Evolutionary conservation across 2,329 filamentous ascomycete species (phyloP).

Genomic region (Trichoderma citrinoviride): DNA sequence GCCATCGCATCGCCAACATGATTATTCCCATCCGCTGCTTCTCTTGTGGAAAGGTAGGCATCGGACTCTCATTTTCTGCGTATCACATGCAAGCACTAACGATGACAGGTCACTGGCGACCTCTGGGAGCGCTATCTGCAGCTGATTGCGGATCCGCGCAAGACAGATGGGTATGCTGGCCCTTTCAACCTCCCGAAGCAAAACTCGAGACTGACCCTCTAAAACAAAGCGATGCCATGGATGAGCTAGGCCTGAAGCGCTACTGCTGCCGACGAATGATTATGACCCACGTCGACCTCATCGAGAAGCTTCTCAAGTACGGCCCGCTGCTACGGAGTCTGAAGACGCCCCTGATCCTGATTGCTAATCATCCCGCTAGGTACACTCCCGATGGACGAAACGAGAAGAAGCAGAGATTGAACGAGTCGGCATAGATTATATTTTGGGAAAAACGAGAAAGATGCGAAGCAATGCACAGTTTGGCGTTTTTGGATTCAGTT

Average conservation of each 20-base stretch:
- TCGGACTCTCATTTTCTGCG: background rate
- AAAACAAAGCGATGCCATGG: conserved; percentile 90
- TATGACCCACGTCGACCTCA: conserved; percentile 98
- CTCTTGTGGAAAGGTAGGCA: conserved; percentile 90
- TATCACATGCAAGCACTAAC: conserved; percentile 30
- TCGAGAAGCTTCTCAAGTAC: conserved; percentile 96
- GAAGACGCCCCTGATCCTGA: conserved; percentile 10
- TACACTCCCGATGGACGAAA: conserved; percentile 63
- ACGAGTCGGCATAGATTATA: conserved; percentile 34
- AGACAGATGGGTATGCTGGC: conserved; percentile 64
- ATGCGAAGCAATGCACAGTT: conserved; percentile 32
- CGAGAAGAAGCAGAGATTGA: conserved; percentile 54
- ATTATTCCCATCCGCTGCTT: conserved; percentile 99
- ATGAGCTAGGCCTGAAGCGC: conserved; percentile 85
- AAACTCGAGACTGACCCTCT: background rate
- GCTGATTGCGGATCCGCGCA: conserved; percentile 71
- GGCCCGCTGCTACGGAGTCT: conserved; percentile 28
- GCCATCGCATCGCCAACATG: conserved; percentile 58
- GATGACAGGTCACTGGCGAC: conserved; percentile 81
- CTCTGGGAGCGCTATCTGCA: conserved; percentile 95
- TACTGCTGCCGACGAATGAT: conserved; percentile 99
- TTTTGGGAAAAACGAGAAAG: conserved; percentile 18
- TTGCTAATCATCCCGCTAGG: conserved; percentile 35
- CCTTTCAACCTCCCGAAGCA: background rate
- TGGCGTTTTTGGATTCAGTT: conserved; percentile 35